Conservation (phyloP, 306 rosid genomes). For the Citrullus mucosospermus region DNA sequence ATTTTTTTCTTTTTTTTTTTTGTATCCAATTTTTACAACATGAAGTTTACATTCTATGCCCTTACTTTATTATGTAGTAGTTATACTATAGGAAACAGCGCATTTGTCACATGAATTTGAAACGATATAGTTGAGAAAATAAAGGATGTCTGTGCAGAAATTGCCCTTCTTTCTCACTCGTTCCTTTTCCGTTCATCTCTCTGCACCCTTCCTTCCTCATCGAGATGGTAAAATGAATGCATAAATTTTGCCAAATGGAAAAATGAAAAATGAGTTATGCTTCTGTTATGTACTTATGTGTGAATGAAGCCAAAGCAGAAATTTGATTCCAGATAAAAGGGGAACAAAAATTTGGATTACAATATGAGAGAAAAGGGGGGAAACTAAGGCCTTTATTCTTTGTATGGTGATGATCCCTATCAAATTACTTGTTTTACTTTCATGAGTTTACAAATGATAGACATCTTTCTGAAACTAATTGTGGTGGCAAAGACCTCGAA, state of each 20-base stretch:
- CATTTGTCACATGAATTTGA: not conserved
- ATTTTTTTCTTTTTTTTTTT: too few relatives aligned
- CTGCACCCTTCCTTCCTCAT: not conserved
- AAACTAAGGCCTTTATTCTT: not conserved
- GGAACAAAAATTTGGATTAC: not conserved
- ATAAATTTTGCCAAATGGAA: not conserved
- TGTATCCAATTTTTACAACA: not conserved
- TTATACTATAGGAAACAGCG: not conserved
- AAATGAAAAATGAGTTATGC: not conserved
- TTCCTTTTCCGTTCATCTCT: not conserved
- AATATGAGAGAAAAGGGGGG: not conserved
- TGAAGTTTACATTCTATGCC: not conserved
- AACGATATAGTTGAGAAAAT: not conserved
- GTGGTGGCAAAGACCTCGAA: not conserved
- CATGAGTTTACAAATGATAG: not conserved
- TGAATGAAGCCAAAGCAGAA: not conserved
- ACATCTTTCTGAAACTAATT: not conserved
- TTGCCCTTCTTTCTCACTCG: not conserved
- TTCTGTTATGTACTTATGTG: not conserved
- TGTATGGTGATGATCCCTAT: not conserved
- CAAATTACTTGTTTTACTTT: not conserved
- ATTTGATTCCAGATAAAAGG: not conserved
- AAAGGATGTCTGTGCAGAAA: slow-evolving; percentile 19
- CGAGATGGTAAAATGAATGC: not conserved
- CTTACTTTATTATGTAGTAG: not conserved